Percentiles rank a stretch among this genome's conserved stretches.
Evolutionary conservation across 2,329 filamentous ascomycete species (phyloP).

Genomic region (Talaromyces sp.): DNA sequence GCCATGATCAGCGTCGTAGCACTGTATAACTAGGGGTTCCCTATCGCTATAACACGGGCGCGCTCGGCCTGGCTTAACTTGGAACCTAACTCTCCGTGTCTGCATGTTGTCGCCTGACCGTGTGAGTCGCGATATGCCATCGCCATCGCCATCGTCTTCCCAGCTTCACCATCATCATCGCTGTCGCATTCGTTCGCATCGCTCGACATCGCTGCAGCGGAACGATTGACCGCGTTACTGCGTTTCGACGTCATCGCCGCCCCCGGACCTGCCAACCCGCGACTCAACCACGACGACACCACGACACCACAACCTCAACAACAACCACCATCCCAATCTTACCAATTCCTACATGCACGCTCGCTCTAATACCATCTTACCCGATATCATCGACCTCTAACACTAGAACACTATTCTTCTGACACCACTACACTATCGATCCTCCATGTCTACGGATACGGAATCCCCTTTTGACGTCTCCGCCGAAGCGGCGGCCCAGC

Average conservation of each 20-base stretch:
- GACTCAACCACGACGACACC: too few species aligned
- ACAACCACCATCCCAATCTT: background rate
- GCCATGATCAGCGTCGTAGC: background rate
- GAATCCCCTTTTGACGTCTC: conserved; percentile 31
- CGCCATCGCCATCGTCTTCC: background rate
- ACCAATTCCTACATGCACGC: background rate
- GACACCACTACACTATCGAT: background rate
- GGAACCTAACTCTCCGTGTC: background rate
- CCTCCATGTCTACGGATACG: conserved; percentile 11
- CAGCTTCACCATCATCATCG: background rate
- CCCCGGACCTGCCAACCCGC: background rate
- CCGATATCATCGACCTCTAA: background rate
- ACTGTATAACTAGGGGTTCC: background rate
- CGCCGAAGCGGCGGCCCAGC: conserved; percentile 22
- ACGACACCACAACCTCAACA: background rate
- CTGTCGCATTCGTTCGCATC: background rate
- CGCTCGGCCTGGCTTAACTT: too few species aligned
- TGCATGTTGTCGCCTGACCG: background rate
- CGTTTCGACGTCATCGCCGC: background rate
- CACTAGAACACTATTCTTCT: background rate
- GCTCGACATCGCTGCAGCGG: background rate
- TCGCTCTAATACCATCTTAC: background rate
- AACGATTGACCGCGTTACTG: background rate
- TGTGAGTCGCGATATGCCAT: background rate
- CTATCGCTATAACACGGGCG: background rate